Base-by-base conservation (phyloP, 1,284 basidiomycete genomes). In the Rhodotorula sp. region DNA sequence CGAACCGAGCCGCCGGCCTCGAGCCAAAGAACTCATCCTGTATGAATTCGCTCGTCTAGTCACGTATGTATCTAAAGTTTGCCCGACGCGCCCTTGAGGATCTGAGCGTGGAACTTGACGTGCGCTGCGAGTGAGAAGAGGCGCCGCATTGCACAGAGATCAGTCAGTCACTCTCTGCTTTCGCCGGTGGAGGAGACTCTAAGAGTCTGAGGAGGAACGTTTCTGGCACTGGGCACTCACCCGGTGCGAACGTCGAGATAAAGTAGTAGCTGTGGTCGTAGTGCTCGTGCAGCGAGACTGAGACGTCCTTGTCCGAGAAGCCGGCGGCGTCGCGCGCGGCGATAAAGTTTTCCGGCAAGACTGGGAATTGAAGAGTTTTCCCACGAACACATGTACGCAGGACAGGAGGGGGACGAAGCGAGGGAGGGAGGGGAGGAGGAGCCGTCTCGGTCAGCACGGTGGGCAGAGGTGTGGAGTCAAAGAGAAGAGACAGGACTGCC, bases 181-280 rank as follows among this genome's bases (percentile, higher is more conserved):
- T 4, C 1, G 39, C 20, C 5, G 15, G 14, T 12, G 14, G 6
- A 8, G 18, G 10, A 51, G 2, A 51, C 48, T 2, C 18, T 43
- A 8, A 39, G 3, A 43, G 10, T 43, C 39, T 43, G 39, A 43
- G 39, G 39, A 43, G 12, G 39, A 5, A 10, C 10, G 34, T 39
- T 39, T 39, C 34, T 39, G 29, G 3, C 2, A 23, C 54, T 15
- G 23, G 4, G 8, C 0, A 62, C 73, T 15, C 21, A 74, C 70
- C 80, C 6, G 78, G 75, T 1, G 79, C 87, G 78, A 90, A 91
- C 0, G 88, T 89, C 39, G 87, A 88, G 78, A 91, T 87, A 79
- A 96, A 96, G 82, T 89, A 96, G 82, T 95, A 82, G 71, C 83
- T 81, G 82, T 98, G 96, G 80, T 99, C 95, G 80, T 97, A 98